Base-by-base conservation (phyloP, 2,329 filamentous ascomycete species). In the Nigrospora oryzae region DNA sequence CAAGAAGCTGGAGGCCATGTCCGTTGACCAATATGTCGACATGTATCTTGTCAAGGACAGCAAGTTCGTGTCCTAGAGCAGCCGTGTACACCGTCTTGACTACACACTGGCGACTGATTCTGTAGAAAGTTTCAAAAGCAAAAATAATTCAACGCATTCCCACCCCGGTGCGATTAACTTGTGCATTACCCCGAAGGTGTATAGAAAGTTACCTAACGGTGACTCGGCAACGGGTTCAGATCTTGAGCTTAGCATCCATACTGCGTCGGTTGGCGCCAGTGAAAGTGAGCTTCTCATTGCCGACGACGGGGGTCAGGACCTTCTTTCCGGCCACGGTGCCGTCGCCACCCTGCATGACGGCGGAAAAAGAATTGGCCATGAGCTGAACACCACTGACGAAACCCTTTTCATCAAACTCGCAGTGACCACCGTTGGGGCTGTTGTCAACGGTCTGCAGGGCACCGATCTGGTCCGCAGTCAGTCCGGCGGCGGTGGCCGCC, bases 1-100 rank as follows among this genome's bases (percentile, higher is more conserved):
- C 48, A 78, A 83, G 67, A 81, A 76, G 67, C 71, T 97, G 45
- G 88, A 95, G 71, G 69, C 74, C 57, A 86, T 86, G 74, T 77
- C 88, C 44, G 83, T 97, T 32, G 91, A 98, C 67, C 81, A 93
- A 71, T 97, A 96, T 62, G 86, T 98, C 54, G 89, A 97, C 65
- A 60, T 57, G 46, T 63, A 83, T 58, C 70, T 71, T 45, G 73
- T 74, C 54, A 73, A 81, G 69, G 70, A 81, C 54, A 83, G 78
- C 68, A 74, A 79, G 62, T 83, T 82, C 52, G 56, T 75, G 47
- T 69, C 4, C 23, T 28, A 28, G 23, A 10, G 2, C 7, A 7
- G 23, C 23, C 23, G 10, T 28, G 23, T 28, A 7, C 8, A 10
- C 23, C 8, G 23, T 28, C 23, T 28, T 28, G 7, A 28, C 19